A percentile compares a stretch with the other conserved stretches of the same genome.
Evolutionary conservation across 2,329 filamentous ascomycete genomes (phyloP).

Genomic region (Pezicula carpinea): DNA sequence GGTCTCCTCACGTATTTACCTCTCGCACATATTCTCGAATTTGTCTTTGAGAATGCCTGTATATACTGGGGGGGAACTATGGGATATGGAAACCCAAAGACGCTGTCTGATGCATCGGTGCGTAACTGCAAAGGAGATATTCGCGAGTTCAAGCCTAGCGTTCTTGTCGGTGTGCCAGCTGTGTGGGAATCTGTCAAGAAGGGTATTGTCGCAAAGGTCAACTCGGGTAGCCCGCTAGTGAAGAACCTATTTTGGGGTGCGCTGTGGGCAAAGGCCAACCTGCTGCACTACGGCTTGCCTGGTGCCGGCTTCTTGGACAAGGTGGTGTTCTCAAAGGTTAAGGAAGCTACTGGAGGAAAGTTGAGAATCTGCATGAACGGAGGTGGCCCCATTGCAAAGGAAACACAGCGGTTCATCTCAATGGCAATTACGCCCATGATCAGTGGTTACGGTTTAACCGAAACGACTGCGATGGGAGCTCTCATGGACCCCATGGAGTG

Average conservation of each 20-base stretch:
- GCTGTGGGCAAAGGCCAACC: slow-evolving; percentile 53
- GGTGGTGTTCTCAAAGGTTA: slow-evolving; percentile 88
- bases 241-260: slow-evolving; percentile 74
- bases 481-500: slow-evolving; percentile 81
- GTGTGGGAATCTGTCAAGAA: slow-evolving; percentile 98
- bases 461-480: slow-evolving; percentile 82
- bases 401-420: slow-evolving; percentile 86
- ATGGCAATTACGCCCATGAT: slow-evolving; percentile 94
- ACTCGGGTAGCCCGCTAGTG: slow-evolving; percentile 63
- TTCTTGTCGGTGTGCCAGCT: slow-evolving; percentile 91
- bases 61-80: slow-evolving; percentile 87
- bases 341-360: slow-evolving; percentile 80
- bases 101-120: slow-evolving; percentile 79
- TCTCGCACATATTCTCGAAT: slow-evolving; percentile 93
- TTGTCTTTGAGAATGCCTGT: slow-evolving; percentile 88
- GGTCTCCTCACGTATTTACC: slow-evolving; percentile 86
- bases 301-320: slow-evolving; percentile 69
- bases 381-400: slow-evolving; percentile 81
- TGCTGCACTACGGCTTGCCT: slow-evolving; percentile 55
- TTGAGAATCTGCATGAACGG: slow-evolving; percentile 92
- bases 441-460: slow-evolving; percentile 87
- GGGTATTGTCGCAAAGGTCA: slow-evolving; percentile 70
- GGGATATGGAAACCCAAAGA: slow-evolving; percentile 89
- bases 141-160: slow-evolving; percentile 81
- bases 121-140: slow-evolving; percentile 92